phyloP scores from a whole-genome alignment of 139 green algal species.

The Cymbomonas tetramitiformis region DNA sequence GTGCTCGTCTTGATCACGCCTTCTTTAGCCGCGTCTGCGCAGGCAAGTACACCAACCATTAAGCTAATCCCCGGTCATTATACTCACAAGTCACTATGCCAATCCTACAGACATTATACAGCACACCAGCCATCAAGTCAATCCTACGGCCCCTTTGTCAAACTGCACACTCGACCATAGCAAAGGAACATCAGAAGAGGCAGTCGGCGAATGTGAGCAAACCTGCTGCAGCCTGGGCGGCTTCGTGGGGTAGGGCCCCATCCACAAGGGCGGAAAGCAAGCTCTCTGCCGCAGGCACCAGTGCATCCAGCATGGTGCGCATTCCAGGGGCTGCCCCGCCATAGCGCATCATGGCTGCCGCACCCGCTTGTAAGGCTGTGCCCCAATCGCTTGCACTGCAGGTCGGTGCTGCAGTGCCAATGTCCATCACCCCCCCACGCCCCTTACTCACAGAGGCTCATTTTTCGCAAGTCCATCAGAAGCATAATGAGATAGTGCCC shows the following conservation, averaged over 20 bases:
- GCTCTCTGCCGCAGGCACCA: slow-evolving; percentile 7
- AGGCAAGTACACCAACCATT: not conserved
- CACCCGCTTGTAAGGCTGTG: not conserved
- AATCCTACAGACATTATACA: no score
- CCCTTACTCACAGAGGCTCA: no score
- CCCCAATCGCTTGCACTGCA: not conserved
- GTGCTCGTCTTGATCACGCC: slow-evolving; percentile 2
- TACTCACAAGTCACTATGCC: not conserved
- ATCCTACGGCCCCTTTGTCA: no score
- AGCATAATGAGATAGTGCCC: no score
- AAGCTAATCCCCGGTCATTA: not conserved
- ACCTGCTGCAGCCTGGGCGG: no score
- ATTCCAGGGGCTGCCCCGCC: slow-evolving; percentile 13
- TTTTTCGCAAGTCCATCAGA: no score
- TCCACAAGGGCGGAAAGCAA: not conserved
- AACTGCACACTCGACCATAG: no score
- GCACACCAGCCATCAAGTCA: no score
- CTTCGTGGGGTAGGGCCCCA: no score
- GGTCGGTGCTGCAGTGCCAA: not conserved
- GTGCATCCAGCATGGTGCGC: slow-evolving; percentile 26
- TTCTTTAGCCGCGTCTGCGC: slow-evolving; percentile 4
- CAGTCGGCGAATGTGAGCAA: no score
- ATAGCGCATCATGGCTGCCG: slow-evolving; percentile 13
- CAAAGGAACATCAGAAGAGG: no score
- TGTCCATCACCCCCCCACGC: not conserved